Evolutionary conservation across 257 asterid genomes (phyloP).

Genomic region (Capsicum pubescens): DNA sequence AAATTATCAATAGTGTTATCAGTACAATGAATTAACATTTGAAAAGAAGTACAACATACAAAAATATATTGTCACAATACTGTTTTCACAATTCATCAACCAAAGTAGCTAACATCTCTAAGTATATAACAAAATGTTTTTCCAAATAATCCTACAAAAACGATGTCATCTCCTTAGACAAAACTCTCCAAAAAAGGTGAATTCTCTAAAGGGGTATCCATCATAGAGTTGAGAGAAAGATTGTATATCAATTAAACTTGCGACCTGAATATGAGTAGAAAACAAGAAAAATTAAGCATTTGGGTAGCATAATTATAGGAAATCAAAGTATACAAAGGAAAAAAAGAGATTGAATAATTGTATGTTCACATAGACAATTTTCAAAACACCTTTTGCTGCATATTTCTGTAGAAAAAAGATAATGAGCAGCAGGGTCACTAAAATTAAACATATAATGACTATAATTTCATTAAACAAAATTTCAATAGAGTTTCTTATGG

Average conservation of each 20-base stretch:
- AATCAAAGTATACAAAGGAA: constrained; percentile 3
- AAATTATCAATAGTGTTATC: too few species aligned
- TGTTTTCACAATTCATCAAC: neutral
- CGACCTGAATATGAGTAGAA: constrained; percentile 51
- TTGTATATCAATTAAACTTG: constrained; percentile 79
- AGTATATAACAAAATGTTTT: too few species aligned
- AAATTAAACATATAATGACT: neutral
- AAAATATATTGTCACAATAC: neutral
- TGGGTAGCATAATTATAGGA: neutral
- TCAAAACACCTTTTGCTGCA: constrained; percentile 88
- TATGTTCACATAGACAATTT: constrained; percentile 86
- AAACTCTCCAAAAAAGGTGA: constrained; percentile 86
- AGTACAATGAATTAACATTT: too few species aligned
- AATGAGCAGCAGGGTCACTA: constrained; percentile 28
- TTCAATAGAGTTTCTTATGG: constrained; percentile 37
- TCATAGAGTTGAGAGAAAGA: constrained; percentile 85
- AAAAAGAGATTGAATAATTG: constrained; percentile 51
- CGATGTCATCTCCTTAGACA: constrained; percentile 72
- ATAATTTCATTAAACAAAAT: neutral
- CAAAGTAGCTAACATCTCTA: too few species aligned
- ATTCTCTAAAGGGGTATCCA: constrained; percentile 79
- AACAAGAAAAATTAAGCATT: neutral
- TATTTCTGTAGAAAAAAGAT: constrained; percentile 57
- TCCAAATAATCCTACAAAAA: too few species aligned
- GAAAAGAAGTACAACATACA: too few species aligned